phyloP scores from a whole-genome alignment of 495 filamentous ascomycete genomes.

The Chaetomium cochliodes region DNA sequence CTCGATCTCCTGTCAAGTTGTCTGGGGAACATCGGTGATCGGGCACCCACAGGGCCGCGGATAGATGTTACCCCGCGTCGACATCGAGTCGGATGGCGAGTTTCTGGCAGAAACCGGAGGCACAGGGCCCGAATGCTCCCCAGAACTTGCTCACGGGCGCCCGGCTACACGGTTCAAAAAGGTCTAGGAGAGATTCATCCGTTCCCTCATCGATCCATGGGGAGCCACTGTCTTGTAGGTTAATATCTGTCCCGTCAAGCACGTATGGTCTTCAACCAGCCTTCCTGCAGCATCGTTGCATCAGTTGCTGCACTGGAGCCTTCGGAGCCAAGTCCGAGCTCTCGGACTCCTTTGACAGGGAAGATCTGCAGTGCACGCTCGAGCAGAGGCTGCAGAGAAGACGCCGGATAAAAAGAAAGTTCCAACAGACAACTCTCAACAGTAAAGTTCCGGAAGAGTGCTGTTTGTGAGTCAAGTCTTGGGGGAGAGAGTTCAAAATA shows the following conservation, averaged over 20 bases:
- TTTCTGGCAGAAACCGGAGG: neutral
- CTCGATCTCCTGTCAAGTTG: neutral
- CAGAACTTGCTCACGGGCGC: neutral
- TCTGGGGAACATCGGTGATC: neutral
- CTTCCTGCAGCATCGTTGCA: neutral
- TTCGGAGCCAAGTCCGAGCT: neutral
- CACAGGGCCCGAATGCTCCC: neutral
- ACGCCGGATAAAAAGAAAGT: neutral
- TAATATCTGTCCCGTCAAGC: neutral
- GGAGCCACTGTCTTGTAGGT: neutral
- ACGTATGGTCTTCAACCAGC: neutral
- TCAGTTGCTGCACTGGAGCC: neutral
- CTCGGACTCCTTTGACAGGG: neutral
- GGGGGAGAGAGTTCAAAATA: neutral
- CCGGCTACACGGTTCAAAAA: neutral
- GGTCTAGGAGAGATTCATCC: neutral
- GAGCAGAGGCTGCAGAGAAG: neutral
- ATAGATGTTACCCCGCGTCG: neutral
- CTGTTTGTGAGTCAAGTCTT: neutral
- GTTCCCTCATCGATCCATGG: neutral
- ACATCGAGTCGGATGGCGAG: neutral
- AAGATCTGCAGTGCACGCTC: neutral
- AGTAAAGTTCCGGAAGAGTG: neutral
- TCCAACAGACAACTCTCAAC: neutral
- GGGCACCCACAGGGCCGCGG: neutral